phyloP scores from a whole-genome alignment of 2,329 filamentous ascomycete species.

The Aspergillus neoniger region DNA sequence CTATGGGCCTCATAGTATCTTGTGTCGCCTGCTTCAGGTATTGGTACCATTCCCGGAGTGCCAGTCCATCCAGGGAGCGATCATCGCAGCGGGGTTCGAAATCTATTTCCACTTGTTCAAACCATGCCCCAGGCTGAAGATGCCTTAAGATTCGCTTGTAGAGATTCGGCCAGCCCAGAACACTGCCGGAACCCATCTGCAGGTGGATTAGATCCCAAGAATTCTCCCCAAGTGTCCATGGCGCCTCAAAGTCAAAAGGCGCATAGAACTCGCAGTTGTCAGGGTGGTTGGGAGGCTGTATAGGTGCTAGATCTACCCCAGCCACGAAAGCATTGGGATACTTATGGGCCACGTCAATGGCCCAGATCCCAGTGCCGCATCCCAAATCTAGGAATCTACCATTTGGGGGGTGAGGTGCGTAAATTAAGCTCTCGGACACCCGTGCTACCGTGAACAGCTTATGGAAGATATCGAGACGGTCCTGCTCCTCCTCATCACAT shows the following conservation, averaged over 20 bases:
- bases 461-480: constrained; percentile 80
- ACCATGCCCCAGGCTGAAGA: constrained; percentile 72
- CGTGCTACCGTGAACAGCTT: constrained; percentile 71
- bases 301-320: constrained; percentile 63
- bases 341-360: constrained; percentile 77
- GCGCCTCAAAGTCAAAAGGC: constrained; percentile 74
- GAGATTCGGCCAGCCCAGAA: constrained; percentile 72
- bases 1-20: constrained; percentile 64
- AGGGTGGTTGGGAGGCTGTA: constrained; percentile 69
- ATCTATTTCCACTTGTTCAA: constrained; percentile 91
- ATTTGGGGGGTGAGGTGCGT: constrained; percentile 42
- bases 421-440: constrained; percentile 46
- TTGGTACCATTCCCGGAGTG: constrained; percentile 68
- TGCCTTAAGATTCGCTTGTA: constrained; percentile 74
- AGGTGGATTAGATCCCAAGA: constrained; percentile 84
- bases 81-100: constrained; percentile 73
- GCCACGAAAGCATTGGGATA: constrained; percentile 61
- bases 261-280: constrained; percentile 66
- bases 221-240: constrained; percentile 67
- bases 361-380: constrained; percentile 89
- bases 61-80: constrained; percentile 57
- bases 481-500: constrained; percentile 74
- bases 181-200: constrained; percentile 75
- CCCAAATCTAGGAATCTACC: constrained; percentile 67
- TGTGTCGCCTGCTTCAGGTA: constrained; percentile 69